These are phyloP conservation scores for Coemansia furcata DNA, from an alignment of 192 early-diverging fungal species.

Conservation along the genomic window DNA sequence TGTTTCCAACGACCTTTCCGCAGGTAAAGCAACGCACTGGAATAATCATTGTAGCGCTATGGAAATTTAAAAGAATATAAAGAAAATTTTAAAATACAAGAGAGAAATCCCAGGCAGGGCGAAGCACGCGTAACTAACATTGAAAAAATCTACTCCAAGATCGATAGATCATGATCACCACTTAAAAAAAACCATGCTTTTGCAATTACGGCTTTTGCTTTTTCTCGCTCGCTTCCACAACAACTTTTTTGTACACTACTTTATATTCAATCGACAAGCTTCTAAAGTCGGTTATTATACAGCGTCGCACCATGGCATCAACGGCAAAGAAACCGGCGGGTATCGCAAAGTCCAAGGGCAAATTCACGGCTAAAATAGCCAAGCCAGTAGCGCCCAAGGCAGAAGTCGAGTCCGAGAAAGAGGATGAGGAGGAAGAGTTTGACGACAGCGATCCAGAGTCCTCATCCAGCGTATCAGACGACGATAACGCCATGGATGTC, in stretches of 20 bases:
- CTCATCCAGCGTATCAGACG: not conserved
- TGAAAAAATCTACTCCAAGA: not conserved
- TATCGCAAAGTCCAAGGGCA: slow-evolving; percentile 10
- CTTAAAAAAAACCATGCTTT: not conserved
- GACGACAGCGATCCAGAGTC: not conserved
- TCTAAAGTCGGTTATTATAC: not conserved
- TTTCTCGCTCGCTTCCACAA: not conserved
- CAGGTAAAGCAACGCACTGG: slow-evolving; percentile 98
- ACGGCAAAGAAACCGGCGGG: not conserved
- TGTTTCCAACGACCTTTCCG: slow-evolving; percentile 98
- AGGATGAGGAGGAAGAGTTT: slow-evolving; percentile 5
- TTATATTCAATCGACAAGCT: not conserved
- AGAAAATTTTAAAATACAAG: slow-evolving; percentile 6
- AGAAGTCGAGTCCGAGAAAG: slow-evolving; percentile 8
- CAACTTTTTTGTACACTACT: not conserved
- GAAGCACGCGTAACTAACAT: no score
- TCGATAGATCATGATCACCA: not conserved
- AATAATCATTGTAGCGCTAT: slow-evolving; percentile 82
- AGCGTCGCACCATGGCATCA: not conserved
- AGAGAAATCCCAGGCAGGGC: not conserved
- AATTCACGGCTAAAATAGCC: slow-evolving; percentile 5
- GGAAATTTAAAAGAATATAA: not conserved
- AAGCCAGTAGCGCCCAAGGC: not conserved
- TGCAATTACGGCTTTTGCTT: not conserved
- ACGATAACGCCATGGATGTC: slow-evolving; percentile 13